Evolutionary conservation across 2,329 filamentous ascomycete genomes (phyloP), one percentile per base, ranked within the genome.

Genomic region (Exophiala aquamarina): DNA sequence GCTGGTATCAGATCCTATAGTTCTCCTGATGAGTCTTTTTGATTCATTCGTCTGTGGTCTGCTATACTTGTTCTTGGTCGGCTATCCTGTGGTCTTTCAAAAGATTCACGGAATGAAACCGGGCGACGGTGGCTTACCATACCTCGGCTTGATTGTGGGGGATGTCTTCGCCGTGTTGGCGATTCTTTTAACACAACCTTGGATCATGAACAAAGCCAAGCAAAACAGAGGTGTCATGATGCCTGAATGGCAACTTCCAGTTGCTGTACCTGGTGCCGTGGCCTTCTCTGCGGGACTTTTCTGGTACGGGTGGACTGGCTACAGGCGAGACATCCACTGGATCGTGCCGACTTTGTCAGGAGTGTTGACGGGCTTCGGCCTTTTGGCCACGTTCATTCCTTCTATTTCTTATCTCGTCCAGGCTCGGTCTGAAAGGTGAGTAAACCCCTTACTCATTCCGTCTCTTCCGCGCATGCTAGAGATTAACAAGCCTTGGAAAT

Each of bases 321-420:
- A 64, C 35, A 60, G 49, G 31, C 44, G 54, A 2, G 55, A 43
- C 2, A 61, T 67, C 36, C 66, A 68, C 41, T 74, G 70, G 70
- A 63, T 68, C 15, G 61, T 69, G 2, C 68, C 70, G 3, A 68
- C 67, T 5, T 49, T 70, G 11, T 69, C 68, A 0, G 67, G 67
- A 1, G 59, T 65, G 5, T 66, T 75, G 40, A 73, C 74, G 11
- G 73, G 72, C 2, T 72, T 70, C 26, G 73, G 72, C 19, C 70
- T 76, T 59, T 67, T 73, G 50, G 61, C 70, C 8, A 71, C 74
- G 37, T 75, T 76, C 58, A 66, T 75, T 50, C 70, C 72, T 47
- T 70, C 67, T 45, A 62, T 76, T 41, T 72, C 73, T 49, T 72
- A 70, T 56, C 59, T 74, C 6, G 66, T 73, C 7, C 66, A 70